Conservation (phyloP, 2,329 filamentous ascomycete genomes). For the Botrytis cinerea region DNA sequence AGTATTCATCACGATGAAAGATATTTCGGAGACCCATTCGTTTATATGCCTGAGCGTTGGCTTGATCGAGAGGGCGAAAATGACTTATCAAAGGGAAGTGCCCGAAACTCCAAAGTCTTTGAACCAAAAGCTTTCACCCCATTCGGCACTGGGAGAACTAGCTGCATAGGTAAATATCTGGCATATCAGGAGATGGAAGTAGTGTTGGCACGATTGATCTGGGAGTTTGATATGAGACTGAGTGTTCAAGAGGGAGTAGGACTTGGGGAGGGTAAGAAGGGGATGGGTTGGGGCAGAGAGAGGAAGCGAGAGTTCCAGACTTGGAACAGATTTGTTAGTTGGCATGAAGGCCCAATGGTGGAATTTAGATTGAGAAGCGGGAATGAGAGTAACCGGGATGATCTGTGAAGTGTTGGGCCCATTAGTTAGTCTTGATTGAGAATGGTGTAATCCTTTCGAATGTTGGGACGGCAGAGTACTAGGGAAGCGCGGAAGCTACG, state of each 20-base stretch:
- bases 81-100: background rate
- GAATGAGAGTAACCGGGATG: background rate
- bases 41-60: background rate
- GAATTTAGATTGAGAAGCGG: background rate
- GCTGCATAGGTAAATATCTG: slow-evolving; percentile 11
- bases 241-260: background rate
- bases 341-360: slow-evolving; percentile 13
- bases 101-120: background rate
- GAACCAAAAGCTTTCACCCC: background rate
- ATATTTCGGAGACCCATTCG: background rate
- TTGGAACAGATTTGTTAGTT: slow-evolving; percentile 15
- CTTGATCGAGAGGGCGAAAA: background rate
- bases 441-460: too few species aligned
- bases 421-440: background rate
- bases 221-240: slow-evolving; percentile 16
- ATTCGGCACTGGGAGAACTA: slow-evolving; percentile 1
- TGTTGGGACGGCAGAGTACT: background rate
- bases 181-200: slow-evolving; percentile 23
- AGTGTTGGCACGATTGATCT: slow-evolving; percentile 16
- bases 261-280: slow-evolving; percentile 4
- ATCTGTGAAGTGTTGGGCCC: background rate
- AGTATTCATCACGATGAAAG: slow-evolving; percentile 8
- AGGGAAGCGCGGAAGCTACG: background rate
- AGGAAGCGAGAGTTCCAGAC: slow-evolving; percentile 13
- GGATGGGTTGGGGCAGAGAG: background rate